Conservation (phyloP, 768 basidiomycete genomes). For the Leccinum aurantiacum region DNA sequence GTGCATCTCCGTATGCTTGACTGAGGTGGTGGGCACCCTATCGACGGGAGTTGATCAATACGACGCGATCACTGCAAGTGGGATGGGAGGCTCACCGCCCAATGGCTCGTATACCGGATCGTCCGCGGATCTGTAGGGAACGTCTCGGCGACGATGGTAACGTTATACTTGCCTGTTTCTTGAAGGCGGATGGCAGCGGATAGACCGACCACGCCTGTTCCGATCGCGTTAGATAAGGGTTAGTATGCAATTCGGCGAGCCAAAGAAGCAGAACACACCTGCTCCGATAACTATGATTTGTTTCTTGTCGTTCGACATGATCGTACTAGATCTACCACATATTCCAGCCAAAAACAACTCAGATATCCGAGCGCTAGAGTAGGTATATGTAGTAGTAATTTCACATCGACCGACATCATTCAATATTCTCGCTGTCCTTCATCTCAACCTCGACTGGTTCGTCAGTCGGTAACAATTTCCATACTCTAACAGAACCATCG, state of each 20-base stretch:
- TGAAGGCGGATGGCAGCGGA: slow-evolving; percentile 74
- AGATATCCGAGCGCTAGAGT: background rate
- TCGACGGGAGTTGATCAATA: background rate
- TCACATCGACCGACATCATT: background rate
- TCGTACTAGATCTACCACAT: slow-evolving; percentile 2
- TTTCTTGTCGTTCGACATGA: slow-evolving; percentile 20
- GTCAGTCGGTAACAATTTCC: slow-evolving; percentile 45
- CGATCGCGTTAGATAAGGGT: background rate
- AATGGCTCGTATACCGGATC: slow-evolving; percentile 76
- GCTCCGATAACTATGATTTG: slow-evolving; percentile 42
- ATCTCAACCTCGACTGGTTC: background rate
- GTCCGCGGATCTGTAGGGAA: slow-evolving; percentile 72
- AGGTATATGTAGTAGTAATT: background rate
- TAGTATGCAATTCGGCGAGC: background rate
- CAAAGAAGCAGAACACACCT: slow-evolving; percentile 25
- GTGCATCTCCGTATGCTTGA: slow-evolving; percentile 47
- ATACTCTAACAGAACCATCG: slow-evolving; percentile 80
- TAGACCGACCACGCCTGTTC: slow-evolving; percentile 71
- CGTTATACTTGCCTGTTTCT: slow-evolving; percentile 57
- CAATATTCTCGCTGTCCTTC: background rate
- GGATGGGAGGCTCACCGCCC: slow-evolving; percentile 58
- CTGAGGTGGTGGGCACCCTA: slow-evolving; percentile 84
- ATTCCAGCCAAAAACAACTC: background rate
- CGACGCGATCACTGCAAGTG: background rate
- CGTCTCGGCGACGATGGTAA: slow-evolving; percentile 68